Percentiles rank a stretch among this genome's conserved stretches.
Evolutionary conservation across 495 filamentous ascomycete genomes (phyloP).

Genomic region (Penicillium cataractarum): DNA sequence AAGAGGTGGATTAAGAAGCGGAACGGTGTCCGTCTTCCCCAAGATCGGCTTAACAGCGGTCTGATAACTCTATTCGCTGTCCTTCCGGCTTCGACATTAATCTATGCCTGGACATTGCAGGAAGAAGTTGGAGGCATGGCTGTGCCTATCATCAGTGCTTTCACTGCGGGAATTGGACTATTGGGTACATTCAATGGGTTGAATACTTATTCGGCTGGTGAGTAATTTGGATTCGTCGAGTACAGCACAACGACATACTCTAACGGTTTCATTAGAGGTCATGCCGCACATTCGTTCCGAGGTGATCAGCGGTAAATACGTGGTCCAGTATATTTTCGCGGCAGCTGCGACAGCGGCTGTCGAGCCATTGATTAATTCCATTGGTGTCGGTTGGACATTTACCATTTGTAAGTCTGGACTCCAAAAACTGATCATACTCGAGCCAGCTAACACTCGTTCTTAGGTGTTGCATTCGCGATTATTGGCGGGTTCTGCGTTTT

Average conservation of each 20-base stretch:
- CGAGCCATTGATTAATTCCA: constrained; percentile 63
- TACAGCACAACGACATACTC: neutral
- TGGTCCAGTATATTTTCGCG: constrained; percentile 70
- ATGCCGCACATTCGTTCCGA: constrained; percentile 57
- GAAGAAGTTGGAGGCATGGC: constrained; percentile 65
- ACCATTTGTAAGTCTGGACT: constrained; percentile 42
- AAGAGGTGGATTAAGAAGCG: constrained; percentile 62
- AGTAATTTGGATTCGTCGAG: constrained; percentile 32
- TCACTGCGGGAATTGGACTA: constrained; percentile 68
- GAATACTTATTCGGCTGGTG: constrained; percentile 77
- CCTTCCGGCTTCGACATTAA: constrained; percentile 64
- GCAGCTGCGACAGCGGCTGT: constrained; percentile 66
- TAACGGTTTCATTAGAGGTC: constrained; percentile 33
- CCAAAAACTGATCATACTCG: neutral
- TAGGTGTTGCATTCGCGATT: constrained; percentile 42
- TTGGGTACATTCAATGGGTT: constrained; percentile 71
- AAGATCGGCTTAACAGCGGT: constrained; percentile 71
- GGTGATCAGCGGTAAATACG: constrained; percentile 74
- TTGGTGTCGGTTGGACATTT: constrained; percentile 67
- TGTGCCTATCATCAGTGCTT: constrained; percentile 69
- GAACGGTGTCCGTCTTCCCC: constrained; percentile 64
- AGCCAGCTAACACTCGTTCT: constrained; percentile 5
- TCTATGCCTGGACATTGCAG: constrained; percentile 74
- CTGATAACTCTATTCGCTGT: constrained; percentile 62
- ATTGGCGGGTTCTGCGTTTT: constrained; percentile 39